Conservation (phyloP, 2,329 filamentous ascomycete genomes). For the Blastomyces gilchristii region DNA sequence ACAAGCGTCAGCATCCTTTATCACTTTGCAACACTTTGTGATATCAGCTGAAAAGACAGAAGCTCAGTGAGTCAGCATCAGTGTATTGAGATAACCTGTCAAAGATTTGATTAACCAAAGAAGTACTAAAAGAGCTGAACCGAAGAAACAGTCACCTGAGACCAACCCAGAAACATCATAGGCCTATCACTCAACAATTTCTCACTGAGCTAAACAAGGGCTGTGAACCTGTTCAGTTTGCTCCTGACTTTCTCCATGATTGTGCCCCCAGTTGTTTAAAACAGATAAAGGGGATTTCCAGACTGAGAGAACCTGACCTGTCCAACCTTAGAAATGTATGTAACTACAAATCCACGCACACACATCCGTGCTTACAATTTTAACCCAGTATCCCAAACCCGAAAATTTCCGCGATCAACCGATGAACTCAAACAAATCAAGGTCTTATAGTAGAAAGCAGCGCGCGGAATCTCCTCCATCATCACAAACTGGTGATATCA, state of each 20-base stretch:
- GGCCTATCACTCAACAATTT: too few relatives aligned
- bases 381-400: not conserved
- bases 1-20: not conserved
- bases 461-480: slow-evolving; percentile 6
- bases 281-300: slow-evolving; percentile 11
- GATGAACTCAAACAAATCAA: not conserved
- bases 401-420: not conserved
- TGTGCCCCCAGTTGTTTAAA: slow-evolving; percentile 2
- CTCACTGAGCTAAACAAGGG: too few relatives aligned
- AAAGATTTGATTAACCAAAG: too few relatives aligned
- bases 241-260: slow-evolving; percentile 1
- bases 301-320: slow-evolving; percentile 12
- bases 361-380: slow-evolving; percentile 1
- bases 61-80: too few relatives aligned
- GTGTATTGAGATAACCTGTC: too few relatives aligned
- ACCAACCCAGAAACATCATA: too few relatives aligned
- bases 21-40: too few relatives aligned
- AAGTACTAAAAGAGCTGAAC: too few relatives aligned
- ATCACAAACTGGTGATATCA: not conserved
- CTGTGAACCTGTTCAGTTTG: slow-evolving; percentile 1
- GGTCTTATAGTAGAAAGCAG: slow-evolving; percentile 7
- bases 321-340: slow-evolving; percentile 14
- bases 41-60: too few relatives aligned
- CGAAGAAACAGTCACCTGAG: too few relatives aligned
- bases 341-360: not conserved